Evolutionary conservation across 306 rosid genomes (phyloP).

Genomic region (Prunus fruticosa): DNA sequence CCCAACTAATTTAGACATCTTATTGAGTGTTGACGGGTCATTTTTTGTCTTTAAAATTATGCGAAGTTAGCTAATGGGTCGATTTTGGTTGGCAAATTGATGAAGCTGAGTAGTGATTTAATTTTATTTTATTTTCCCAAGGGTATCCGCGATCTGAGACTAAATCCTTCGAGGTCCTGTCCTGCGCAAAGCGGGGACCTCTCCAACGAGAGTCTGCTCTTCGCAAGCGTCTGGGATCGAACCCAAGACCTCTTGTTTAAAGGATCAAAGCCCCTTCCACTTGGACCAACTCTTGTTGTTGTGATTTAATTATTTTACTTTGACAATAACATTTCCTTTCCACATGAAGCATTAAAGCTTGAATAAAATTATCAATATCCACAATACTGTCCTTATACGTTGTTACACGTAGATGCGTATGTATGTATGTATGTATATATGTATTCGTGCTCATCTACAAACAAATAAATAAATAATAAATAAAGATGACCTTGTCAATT

Average conservation of each 20-base stretch:
- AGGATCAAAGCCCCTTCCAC: no score
- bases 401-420: neutral
- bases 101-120: neutral
- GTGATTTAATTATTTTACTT: neutral
- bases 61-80: neutral
- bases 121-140: no score
- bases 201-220: no score
- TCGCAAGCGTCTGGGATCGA: no score
- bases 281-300: no score
- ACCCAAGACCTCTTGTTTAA: no score
- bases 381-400: neutral
- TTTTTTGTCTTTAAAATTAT: neutral
- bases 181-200: no score
- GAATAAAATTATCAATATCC: neutral
- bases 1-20: neutral
- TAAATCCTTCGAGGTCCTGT: no score
- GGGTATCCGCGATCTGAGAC: no score
- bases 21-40: neutral
- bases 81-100: neutral
- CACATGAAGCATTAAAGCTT: neutral
- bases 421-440: neutral
- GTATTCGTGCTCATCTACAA: neutral
- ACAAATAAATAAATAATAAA: neutral
- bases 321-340: neutral
- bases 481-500: neutral